Evolutionary conservation across 2,329 filamentous ascomycete species (phyloP).

Genomic region (Scytalidium sp.): DNA sequence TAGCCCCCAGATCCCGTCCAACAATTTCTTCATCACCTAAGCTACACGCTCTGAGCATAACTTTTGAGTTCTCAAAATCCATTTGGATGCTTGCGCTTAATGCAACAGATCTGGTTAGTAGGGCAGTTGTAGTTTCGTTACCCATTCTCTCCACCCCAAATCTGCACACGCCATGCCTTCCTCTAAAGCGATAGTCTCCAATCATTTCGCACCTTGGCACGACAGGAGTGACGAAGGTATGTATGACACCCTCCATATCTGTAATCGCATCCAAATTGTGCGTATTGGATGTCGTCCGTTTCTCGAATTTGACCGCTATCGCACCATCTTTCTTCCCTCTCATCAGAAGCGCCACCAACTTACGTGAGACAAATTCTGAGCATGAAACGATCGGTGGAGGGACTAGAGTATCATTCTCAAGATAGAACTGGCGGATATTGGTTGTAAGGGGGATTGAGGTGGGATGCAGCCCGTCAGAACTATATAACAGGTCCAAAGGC

Average conservation of each 20-base stretch:
- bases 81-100: slow-evolving; percentile 21
- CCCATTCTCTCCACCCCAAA: slow-evolving; percentile 10
- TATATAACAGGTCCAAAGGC: no score
- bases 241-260: slow-evolving; percentile 23
- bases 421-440: slow-evolving; percentile 11
- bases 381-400: slow-evolving; percentile 18
- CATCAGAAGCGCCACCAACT: slow-evolving; percentile 16
- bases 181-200: slow-evolving; percentile 19
- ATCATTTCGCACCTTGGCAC: slow-evolving; percentile 15
- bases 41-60: slow-evolving; percentile 20
- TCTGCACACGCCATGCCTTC: slow-evolving; percentile 13
- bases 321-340: slow-evolving; percentile 18
- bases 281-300: slow-evolving; percentile 1
- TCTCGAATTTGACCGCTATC: slow-evolving; percentile 16
- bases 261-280: slow-evolving; percentile 14
- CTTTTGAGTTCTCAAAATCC: slow-evolving; percentile 21
- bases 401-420: slow-evolving; percentile 4
- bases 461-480: slow-evolving; percentile 9
- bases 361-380: slow-evolving; percentile 16
- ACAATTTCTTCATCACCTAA: slow-evolving; percentile 7
- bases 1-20: slow-evolving; percentile 9
- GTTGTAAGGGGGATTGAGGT: slow-evolving; percentile 5
- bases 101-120: slow-evolving; percentile 16
- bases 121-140: not conserved
- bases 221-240: slow-evolving; percentile 23